Evolutionary conservation across 2,329 filamentous ascomycete species (phyloP), one percentile per base, ranked within the genome.

Genomic region (Herpotrichia juniperi): DNA sequence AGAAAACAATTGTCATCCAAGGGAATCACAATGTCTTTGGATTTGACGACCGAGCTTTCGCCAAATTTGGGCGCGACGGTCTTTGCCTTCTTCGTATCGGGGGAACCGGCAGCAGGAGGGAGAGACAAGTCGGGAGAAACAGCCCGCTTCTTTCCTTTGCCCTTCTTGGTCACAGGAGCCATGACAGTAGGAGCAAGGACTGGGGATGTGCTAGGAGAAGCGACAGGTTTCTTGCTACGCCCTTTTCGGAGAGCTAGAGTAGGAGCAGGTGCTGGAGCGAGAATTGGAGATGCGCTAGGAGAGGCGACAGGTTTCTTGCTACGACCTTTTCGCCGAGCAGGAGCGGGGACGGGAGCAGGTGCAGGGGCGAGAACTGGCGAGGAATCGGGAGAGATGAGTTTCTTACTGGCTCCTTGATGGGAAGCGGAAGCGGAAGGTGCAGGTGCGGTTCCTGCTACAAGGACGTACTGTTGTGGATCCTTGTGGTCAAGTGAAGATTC

Each of bases 1-100:
- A 72, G 64, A 7, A 67, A 57, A 48, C 72, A 79, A 14, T 59
- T 67, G 35, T 80, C 78, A 51, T 84, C 81, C 2, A 84, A 64
- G 1, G 78, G 76, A 21, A 83, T 70, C 6, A 79, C 64, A 32
- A 72, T 69, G 22, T 65, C 56, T 22, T 76, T 76, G 16, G 73
- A 74, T 31, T 77, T 74, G 8, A 74, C 71, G 26, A 75, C 76
- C 48, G 81, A 78, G 1, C 73, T 73, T 42, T 81, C 76, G n/a
- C 69, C 68, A 16, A 72, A 56, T 48, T 81, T 40, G 19, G 37
- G 22, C 12, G 11, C 3, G 35, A 3, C 49, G 26, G 12, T 58
- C 53, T 42, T 46, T 12, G 19, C 19, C 40, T 58, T 60, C 12
- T 62, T 59, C 4, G n/a, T 9, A 19, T 40, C 37, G 19, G 37